These are phyloP conservation scores for Gossypium thurberi DNA, from an alignment of 345 rosid genomes.

Conservation along the genomic window DNA sequence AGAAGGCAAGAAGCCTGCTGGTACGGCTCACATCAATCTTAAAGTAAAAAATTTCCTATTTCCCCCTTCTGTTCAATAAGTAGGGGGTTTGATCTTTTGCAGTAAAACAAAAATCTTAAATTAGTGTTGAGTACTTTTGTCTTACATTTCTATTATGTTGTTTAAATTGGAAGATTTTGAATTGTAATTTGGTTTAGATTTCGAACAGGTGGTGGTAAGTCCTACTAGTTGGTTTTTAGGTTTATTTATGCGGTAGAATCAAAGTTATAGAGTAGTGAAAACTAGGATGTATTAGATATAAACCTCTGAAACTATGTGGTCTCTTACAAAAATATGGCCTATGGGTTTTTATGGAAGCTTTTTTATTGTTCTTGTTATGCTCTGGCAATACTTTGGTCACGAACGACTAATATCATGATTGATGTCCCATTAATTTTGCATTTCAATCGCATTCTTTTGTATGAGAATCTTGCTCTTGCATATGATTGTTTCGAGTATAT, in stretches of 20 bases:
- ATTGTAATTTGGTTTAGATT: too few species aligned
- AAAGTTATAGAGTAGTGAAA: not conserved
- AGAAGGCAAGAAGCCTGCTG: constrained; percentile 68
- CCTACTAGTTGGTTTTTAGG: too few species aligned
- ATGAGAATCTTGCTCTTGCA: not conserved
- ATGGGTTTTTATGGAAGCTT: not conserved
- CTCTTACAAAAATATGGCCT: not conserved
- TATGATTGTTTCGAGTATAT: not conserved
- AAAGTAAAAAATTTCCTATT: constrained; percentile 39
- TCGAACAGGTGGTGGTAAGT: too few species aligned
- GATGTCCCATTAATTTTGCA: not conserved
- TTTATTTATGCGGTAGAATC: not conserved
- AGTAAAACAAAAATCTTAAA: not conserved
- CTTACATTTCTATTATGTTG: too few species aligned
- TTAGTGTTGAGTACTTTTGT: not conserved
- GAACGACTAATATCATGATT: too few species aligned
- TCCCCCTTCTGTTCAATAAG: not conserved
- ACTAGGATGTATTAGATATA: not conserved
- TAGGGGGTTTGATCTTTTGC: not conserved
- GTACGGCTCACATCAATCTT: constrained; percentile 61
- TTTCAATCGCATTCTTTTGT: not conserved
- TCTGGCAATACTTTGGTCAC: too few species aligned
- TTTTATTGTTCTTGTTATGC: too few species aligned
- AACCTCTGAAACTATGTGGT: not conserved
- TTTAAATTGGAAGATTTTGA: too few species aligned